Evolutionary conservation across 2,329 filamentous ascomycete genomes (phyloP).

Genomic region (Botryotinia convoluta): DNA sequence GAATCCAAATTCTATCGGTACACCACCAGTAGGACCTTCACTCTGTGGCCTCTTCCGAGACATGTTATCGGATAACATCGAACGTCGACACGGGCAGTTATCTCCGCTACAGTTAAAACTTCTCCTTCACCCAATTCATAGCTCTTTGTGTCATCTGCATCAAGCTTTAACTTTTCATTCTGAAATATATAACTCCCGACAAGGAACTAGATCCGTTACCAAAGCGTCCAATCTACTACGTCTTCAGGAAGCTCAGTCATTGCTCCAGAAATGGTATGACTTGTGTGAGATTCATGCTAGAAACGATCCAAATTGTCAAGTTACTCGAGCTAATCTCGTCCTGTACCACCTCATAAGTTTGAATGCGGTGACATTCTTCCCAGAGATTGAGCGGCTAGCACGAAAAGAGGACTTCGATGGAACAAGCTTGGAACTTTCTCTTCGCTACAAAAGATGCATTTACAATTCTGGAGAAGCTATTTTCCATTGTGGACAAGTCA

Average conservation of each 20-base stretch:
- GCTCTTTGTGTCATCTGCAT: conserved; percentile 60
- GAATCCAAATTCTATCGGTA: conserved; percentile 39
- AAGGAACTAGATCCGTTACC: conserved; percentile 49
- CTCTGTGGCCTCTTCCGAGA: conserved; percentile 65
- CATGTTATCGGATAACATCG: conserved; percentile 63
- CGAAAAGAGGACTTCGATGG: conserved; percentile 58
- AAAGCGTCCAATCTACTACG: conserved; percentile 58
- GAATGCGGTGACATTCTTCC: conserved; percentile 65
- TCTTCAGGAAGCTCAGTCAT: conserved; percentile 61
- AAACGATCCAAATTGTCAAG: conserved; percentile 54
- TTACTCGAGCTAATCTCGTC: conserved; percentile 63
- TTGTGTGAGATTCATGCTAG: conserved; percentile 57
- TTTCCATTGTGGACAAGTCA: conserved; percentile 66
- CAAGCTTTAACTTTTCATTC: conserved; percentile 66
- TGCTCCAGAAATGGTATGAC: conserved; percentile 66
- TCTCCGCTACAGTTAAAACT: conserved; percentile 61
- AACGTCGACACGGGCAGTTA: conserved; percentile 45
- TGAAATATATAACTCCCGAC: conserved; percentile 49
- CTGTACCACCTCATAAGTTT: conserved; percentile 70
- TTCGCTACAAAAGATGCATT: conserved; percentile 62
- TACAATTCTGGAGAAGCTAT: conserved; percentile 61
- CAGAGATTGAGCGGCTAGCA: conserved; percentile 64
- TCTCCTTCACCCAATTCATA: conserved; percentile 66
- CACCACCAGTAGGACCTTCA: conserved; percentile 54
- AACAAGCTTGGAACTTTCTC: conserved; percentile 48